Base-by-base conservation (phyloP, 345 rosid species). In the Leavenworthia alabamica region DNA sequence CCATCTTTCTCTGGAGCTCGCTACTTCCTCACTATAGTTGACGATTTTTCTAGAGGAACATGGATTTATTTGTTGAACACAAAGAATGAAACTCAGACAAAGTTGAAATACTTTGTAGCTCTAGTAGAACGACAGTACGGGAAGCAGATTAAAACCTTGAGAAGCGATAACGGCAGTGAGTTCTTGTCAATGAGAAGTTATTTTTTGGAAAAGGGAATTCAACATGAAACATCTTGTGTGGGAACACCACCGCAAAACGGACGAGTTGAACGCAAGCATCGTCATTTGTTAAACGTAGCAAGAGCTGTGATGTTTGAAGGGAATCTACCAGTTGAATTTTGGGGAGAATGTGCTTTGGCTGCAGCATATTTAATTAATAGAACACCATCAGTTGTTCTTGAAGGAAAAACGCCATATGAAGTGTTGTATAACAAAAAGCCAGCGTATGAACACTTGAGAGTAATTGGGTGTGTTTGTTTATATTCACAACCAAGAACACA, bases 131-230 rank as follows among this genome's bases (percentile, higher is more conserved):
- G 10, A 6, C 32, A 23, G 0, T 47, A 23, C 7, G 5, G 6
- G 0, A 12, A n/a, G 0, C 3, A 24, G 0, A 5, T 23, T 3
- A 1, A 1, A n/a, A 12, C 2, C 0, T 0, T 47, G 0, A 4
- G 52, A 1, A 47, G 32, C 3, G 52, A 47, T 0, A 24, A 47
- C 7, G 17, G 17, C 0, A 11, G 8, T 0, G 47, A 7, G 10
- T 42, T 42, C 4, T 0, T 8, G 0, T 1, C 6, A 3, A 1
- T 42, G 0, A 7, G 0, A 2, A 14, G 4, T 0, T 16, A 16
- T 3, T 47, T 47, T 1, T 0, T 0, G 0, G 52, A 47, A 12
- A 6, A 47, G 1, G 10, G 32, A 2, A 23, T 23, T 0, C 7
- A 23, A 2, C 8, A 42, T 16, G 12, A 42, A 8, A 42, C 23